phyloP scores from a whole-genome alignment of 805 yeast species.

The Starmerella lactis-condensi region DNA sequence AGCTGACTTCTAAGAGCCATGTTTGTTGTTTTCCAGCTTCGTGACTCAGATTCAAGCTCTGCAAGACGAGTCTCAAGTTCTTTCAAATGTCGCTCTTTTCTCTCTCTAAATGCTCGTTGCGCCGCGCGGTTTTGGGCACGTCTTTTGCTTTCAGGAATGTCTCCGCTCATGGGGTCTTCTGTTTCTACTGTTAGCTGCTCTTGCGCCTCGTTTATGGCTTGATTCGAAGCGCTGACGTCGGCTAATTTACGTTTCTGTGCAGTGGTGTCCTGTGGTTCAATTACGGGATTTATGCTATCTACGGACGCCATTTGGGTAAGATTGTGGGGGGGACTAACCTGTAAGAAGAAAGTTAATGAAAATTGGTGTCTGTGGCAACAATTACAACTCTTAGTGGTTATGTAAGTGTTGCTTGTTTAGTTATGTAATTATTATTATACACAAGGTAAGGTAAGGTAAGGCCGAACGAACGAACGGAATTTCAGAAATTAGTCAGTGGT shows the following conservation, averaged over 20 bases:
- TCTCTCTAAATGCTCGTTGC: slow-evolving; percentile 90
- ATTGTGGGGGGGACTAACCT: too few species aligned
- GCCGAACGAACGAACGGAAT: too few species aligned
- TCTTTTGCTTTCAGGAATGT: slow-evolving; percentile 55
- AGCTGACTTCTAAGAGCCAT: slow-evolving; percentile 63
- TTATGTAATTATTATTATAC: too few species aligned
- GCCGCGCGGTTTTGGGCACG: slow-evolving; percentile 97
- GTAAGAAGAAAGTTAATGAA: too few species aligned
- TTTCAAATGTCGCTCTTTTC: slow-evolving; percentile 73
- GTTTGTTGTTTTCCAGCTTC: slow-evolving; percentile 50
- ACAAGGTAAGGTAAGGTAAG: too few species aligned
- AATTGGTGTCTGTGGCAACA: too few species aligned
- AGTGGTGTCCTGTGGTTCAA: not conserved
- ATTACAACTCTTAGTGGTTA: too few species aligned
- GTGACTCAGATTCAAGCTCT: slow-evolving; percentile 50
- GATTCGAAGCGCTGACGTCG: slow-evolving; percentile 1
- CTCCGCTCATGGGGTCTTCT: not conserved
- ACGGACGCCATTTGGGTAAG: slow-evolving; percentile 4
- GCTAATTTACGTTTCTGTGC: slow-evolving; percentile 8
- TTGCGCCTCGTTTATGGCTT: not conserved
- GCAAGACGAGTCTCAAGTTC: slow-evolving; percentile 68
- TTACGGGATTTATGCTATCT: slow-evolving; percentile 1
- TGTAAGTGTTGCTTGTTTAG: too few species aligned
- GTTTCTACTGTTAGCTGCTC: not conserved
- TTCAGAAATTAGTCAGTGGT: too few species aligned